phyloP scores from a whole-genome alignment of 768 basidiomycete genomes.

The Auricularia auricula-judae region DNA sequence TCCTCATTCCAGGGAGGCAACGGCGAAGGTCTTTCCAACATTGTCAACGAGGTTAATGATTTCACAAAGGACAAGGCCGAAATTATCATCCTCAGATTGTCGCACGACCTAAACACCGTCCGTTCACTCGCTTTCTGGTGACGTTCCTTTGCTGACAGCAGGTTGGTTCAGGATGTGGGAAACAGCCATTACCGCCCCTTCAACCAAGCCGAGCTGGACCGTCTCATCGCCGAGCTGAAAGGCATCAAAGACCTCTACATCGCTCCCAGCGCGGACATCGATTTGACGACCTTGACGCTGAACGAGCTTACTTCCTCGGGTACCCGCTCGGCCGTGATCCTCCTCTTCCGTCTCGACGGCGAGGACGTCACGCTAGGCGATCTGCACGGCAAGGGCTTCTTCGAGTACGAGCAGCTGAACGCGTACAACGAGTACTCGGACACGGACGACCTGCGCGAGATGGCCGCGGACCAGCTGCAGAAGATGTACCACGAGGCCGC shows the following conservation, averaged over 20 bases:
- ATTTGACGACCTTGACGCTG: background rate
- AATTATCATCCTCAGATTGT: background rate
- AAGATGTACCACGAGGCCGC: background rate
- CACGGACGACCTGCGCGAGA: background rate
- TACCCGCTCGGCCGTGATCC: background rate
- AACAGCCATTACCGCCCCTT: background rate
- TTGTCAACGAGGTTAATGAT: background rate
- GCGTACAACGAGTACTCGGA: background rate
- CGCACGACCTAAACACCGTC: background rate
- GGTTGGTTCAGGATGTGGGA: background rate
- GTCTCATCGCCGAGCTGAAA: background rate
- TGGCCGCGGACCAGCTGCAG: background rate
- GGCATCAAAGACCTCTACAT: background rate
- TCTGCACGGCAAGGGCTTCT: background rate
- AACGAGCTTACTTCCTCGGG: background rate
- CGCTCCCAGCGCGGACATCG: background rate
- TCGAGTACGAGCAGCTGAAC: background rate
- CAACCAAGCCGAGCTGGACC: background rate
- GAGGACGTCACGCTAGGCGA: background rate
- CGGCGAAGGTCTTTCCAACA: background rate
- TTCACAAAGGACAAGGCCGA: background rate
- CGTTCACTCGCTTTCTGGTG: background rate
- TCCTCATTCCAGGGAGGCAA: background rate
- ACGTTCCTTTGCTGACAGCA: background rate
- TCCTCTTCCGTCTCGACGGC: background rate